These are phyloP conservation scores for Phoma herbarum DNA, from an alignment of 2,329 filamentous ascomycete genomes.

Conservation along the genomic window DNA sequence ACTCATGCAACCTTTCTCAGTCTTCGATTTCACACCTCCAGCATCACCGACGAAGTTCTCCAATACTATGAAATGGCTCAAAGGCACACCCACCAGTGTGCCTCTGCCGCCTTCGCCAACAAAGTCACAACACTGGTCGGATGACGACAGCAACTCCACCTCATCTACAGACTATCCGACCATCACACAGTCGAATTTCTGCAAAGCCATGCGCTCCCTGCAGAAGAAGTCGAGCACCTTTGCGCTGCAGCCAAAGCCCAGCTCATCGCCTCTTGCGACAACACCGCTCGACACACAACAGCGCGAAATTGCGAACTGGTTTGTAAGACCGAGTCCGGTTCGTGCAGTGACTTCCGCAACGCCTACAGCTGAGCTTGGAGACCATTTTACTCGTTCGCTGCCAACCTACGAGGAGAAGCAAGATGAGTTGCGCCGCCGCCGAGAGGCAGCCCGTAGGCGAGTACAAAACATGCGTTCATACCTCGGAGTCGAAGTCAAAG, in stretches of 20 bases:
- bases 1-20: background rate
- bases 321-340: background rate
- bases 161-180: background rate
- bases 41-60: background rate
- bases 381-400: conserved; percentile 1
- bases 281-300: background rate
- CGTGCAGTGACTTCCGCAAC: background rate
- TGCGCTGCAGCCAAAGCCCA: conserved; percentile 1
- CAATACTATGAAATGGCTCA: conserved; percentile 4
- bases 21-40: conserved; percentile 2
- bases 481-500: background rate
- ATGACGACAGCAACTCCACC: background rate
- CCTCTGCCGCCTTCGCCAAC: conserved; percentile 9
- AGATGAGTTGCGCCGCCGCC: background rate
- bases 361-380: background rate
- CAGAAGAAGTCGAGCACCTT: background rate
- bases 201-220: background rate
- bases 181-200: conserved; percentile 3
- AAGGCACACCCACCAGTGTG: conserved; percentile 2
- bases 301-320: conserved; percentile 4
- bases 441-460: background rate
- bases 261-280: background rate
- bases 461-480: conserved; percentile 4
- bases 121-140: background rate
- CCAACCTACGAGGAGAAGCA: conserved; percentile 3